A percentile compares a stretch with the other conserved stretches of the same genome.
These are phyloP conservation scores for Suillus alpinus DNA, from an alignment of 768 basidiomycete genomes.

Conservation along the genomic window DNA sequence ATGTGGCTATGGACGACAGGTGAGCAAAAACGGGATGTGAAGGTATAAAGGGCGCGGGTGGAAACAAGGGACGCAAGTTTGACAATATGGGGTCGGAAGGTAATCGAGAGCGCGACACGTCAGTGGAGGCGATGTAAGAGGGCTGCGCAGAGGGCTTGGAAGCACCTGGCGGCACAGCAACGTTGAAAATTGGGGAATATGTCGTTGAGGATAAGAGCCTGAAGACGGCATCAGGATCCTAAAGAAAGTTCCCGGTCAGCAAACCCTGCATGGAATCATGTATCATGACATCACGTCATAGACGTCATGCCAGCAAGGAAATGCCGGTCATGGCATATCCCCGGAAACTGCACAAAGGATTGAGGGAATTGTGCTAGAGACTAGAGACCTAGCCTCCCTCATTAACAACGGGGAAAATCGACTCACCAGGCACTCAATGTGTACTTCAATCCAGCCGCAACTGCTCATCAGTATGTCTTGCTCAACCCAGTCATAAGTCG, in stretches of 20 bases:
- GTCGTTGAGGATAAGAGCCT: conserved; percentile 35
- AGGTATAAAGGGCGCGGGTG: conserved; percentile 74
- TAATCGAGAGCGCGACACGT: conserved; percentile 21
- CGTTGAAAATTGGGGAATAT: conserved; percentile 46
- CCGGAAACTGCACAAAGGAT: neutral
- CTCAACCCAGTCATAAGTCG: conserved; percentile 76
- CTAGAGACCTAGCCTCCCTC: neutral
- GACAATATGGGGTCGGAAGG: conserved; percentile 43
- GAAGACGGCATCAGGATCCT: conserved; percentile 25
- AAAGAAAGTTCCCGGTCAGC: conserved; percentile 11
- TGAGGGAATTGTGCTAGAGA: neutral
- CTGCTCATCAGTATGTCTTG: conserved; percentile 64
- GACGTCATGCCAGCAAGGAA: neutral
- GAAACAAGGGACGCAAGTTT: conserved; percentile 58
- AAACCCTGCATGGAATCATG: neutral
- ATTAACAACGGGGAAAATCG: neutral
- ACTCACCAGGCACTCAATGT: conserved; percentile 67
- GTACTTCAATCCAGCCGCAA: conserved; percentile 73
- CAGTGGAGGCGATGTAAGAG: conserved; percentile 26
- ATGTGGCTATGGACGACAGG: conserved; percentile 54
- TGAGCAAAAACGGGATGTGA: conserved; percentile 70
- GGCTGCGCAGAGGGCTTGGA: conserved; percentile 26
- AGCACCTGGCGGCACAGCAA: conserved; percentile 37
- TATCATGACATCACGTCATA: neutral
- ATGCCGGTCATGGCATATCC: neutral